Conservation (phyloP, 345 rosid genomes). For the Eucalyptus brandiana region DNA sequence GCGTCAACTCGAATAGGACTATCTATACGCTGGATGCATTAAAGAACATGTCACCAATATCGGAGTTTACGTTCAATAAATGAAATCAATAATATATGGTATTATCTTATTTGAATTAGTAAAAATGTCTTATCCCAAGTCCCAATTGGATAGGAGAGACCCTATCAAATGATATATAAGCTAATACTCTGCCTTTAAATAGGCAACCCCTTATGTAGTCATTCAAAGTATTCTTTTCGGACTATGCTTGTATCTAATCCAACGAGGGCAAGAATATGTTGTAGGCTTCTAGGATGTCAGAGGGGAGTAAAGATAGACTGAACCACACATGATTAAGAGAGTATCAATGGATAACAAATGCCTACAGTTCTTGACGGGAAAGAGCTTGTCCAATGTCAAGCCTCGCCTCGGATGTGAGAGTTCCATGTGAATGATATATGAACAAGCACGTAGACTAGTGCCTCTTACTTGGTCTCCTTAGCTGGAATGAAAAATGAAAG, state of each 20-base stretch:
- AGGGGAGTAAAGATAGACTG: neutral
- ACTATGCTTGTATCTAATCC: neutral
- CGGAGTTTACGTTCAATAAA: too few species aligned
- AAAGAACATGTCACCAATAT: neutral
- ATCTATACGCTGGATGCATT: fast-evolving
- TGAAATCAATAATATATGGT: neutral
- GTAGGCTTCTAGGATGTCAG: neutral
- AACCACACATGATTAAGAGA: neutral
- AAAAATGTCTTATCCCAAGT: neutral
- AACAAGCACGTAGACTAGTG: neutral
- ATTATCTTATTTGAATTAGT: neutral
- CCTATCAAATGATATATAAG: neutral
- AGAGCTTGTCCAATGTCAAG: neutral
- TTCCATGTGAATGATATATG: too few species aligned
- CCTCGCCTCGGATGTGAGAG: neutral
- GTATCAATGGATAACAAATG: neutral
- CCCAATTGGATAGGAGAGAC: fast-evolving
- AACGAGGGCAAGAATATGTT: neutral
- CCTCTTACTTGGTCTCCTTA: neutral
- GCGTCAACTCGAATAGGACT: neutral
- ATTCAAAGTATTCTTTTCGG: neutral
- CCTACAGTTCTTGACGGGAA: neutral
- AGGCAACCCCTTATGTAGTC: neutral
- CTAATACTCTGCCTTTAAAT: neutral
- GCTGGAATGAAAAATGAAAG: too few species aligned